These are phyloP conservation scores for Ascoidea asiatica DNA, from an alignment of 805 yeast species.

Conservation along the genomic window DNA sequence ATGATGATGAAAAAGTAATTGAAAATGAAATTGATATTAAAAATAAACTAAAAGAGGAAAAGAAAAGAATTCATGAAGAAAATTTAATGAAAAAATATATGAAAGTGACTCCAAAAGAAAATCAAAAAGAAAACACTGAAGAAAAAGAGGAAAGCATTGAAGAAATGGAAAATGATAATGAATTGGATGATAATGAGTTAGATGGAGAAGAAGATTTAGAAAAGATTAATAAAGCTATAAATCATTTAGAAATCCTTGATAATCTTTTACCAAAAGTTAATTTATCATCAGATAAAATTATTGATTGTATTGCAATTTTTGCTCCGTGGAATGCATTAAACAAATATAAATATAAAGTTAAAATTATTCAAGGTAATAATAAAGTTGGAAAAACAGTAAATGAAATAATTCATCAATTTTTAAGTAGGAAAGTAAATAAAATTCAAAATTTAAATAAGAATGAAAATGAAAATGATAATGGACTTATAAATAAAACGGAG, in stretches of 20 bases:
- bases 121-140: too few species aligned
- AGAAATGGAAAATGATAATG: conserved; percentile 10
- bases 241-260: conserved; percentile 31
- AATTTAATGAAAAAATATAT: conserved; percentile 17
- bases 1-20: conserved; percentile 18
- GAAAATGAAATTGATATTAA: too few species aligned
- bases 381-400: conserved; percentile 81
- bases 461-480: conserved; percentile 29
- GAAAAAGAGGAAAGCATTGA: conserved; percentile 20
- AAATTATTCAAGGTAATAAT: conserved; percentile 61
- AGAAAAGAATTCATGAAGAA: conserved; percentile 22
- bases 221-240: conserved; percentile 12
- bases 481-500: too few species aligned
- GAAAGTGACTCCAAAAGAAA: too few species aligned
- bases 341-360: conserved; percentile 69
- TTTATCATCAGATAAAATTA: conserved; percentile 31
- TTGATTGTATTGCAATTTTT: conserved; percentile 69
- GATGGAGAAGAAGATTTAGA: conserved; percentile 17
- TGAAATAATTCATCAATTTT: conserved; percentile 52
- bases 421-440: conserved; percentile 26
- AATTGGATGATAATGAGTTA: conserved; percentile 14
- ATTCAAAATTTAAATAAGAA: conserved; percentile 16
- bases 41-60: conserved; percentile 37
- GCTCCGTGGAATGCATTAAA: conserved; percentile 83
- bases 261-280: conserved; percentile 16